Evolutionary conservation across 768 basidiomycete genomes (phyloP), one percentile per base, ranked within the genome.

Genomic region (Chalciporus piperatus): DNA sequence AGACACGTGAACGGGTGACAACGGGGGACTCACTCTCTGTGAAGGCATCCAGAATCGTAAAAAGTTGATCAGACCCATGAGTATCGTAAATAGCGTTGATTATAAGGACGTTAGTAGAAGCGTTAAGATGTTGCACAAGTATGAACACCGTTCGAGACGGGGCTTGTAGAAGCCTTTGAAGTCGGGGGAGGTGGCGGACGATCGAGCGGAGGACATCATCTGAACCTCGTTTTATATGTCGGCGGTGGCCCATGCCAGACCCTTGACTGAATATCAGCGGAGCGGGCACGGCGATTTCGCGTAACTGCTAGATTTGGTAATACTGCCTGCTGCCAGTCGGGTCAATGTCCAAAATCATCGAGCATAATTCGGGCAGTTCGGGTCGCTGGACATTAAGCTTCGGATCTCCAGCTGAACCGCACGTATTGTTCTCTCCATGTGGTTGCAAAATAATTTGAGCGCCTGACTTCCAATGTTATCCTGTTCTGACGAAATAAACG

Each of bases 221-320:
- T 37, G 35, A 37, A n/a, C 20, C 42, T n/a, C 45, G 44, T 56
- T 66, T 68, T 68, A 70, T 70, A 64, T 58, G 52, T 63, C 43
- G 53, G 55, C 38, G 11, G 30, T 6, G 35, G 35, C 32, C 22
- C 14, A 37, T 17, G 27, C 22, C 25, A 37, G 16, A 47, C 47
- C 37, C 37, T 47, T 42, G n/a, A 39, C 20, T 41, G 47, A 48
- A 45, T 47, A 52, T 60, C 54, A 54, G 59, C 52, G 61, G 59
- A 56, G 58, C 51, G 56, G 58, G 51, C 48, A 54, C 58, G 54
- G 60, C 42, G 42, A 55, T 45, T 56, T 63, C 50, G 63, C 59
- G 61, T 65, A 59, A 63, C 50, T 33, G 53, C 19, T 23, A 43
- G 16, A 50, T 33, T 20, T 43, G 35, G 45, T 27, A 54, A 48